Evolutionary conservation across 2,329 filamentous ascomycete species (phyloP), one percentile per base, ranked within the genome.

Genomic region (Penicillium verrucosum): DNA sequence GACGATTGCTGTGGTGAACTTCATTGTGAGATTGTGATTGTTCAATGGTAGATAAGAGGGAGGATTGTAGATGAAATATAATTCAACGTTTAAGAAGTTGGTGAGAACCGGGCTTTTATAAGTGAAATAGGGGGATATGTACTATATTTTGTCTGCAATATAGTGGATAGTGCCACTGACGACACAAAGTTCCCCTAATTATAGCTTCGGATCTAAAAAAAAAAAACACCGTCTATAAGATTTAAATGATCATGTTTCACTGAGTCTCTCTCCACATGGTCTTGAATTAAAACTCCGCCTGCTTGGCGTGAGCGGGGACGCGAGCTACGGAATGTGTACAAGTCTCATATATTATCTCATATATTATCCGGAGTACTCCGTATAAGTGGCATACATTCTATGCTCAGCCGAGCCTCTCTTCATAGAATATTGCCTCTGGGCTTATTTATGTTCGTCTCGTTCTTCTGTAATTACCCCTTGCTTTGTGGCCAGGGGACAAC

Each of bases 1-100:
- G 47, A 66, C 30, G 29, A 71, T 44, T 27, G 66, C 56, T n/a
- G 59, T 42, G 12, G 68, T 59, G 60, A 72, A 42, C 64, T 70
- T 72, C 69, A 72, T 72, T 40, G 14, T 65, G 54, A 8, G 5
- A 18, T 21, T 49, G 51, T 27, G 34, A 14, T 14, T 16, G 14
- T 29, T 50, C 25, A 29, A 14, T 25, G 30, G 30, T 44, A 30
- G 25, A 8, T 4, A 36, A 30, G n/a, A 25, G 18, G 7, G 36
- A 38, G 32, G 21, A 42, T n/a, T 30, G 18, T 9, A 12, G 18
- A 41, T 47, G 16, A 5, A 50, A 23, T 29, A 10, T 21, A 2
- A 2, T 27, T 25, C 29, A 49, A 47, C 0, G 38, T 11, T 11
- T 30, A 18, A 30, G 40, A 12, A 34, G 27, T 51, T 32, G 40